These are phyloP conservation scores for Colletotrichum sp. DNA, from an alignment of 2,329 filamentous ascomycete species.

Conservation along the genomic window DNA sequence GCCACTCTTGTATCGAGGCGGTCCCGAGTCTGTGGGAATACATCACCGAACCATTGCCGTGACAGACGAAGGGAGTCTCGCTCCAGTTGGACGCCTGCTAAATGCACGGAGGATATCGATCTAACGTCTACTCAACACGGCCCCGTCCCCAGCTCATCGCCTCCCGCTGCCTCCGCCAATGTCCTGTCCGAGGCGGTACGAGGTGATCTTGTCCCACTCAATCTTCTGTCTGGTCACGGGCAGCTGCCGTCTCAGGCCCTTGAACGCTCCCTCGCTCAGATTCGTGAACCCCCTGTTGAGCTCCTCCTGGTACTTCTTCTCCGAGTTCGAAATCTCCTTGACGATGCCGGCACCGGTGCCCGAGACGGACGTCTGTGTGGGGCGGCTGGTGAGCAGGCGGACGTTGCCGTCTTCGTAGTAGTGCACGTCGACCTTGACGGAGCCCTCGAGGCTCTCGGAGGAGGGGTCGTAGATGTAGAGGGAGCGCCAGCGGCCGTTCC, in stretches of 20 bases:
- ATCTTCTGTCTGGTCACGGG: constrained; percentile 98
- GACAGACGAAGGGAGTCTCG: not conserved
- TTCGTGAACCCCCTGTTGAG: constrained; percentile 88
- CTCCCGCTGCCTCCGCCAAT: constrained; percentile 72
- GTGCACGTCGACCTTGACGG: constrained; percentile 93
- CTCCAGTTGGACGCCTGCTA: not conserved
- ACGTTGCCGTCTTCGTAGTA: constrained; percentile 99
- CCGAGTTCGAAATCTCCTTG: constrained; percentile 77
- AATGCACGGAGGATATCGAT: not conserved
- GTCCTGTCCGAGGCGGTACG: constrained; percentile 85
- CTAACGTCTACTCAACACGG: not conserved
- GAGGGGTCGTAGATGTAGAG: constrained; percentile 80
- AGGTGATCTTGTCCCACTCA: constrained; percentile 98
- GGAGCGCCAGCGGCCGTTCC: constrained; percentile 96
- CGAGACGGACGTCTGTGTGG: constrained; percentile 65
- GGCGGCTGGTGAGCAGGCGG: constrained; percentile 87
- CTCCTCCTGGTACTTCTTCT: constrained; percentile 96
- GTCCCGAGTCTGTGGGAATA: not conserved
- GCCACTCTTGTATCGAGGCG: not conserved
- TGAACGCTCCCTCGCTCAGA: constrained; percentile 94
- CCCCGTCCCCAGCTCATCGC: constrained; percentile 40
- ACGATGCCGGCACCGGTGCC: constrained; percentile 72
- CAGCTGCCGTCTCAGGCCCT: constrained; percentile 87
- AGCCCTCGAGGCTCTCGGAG: constrained; percentile 73
- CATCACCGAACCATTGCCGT: not conserved